Percentiles rank a stretch among this genome's conserved stretches.
Conservation (phyloP, 345 rosid genomes). For the Corchorus olitorius region DNA sequence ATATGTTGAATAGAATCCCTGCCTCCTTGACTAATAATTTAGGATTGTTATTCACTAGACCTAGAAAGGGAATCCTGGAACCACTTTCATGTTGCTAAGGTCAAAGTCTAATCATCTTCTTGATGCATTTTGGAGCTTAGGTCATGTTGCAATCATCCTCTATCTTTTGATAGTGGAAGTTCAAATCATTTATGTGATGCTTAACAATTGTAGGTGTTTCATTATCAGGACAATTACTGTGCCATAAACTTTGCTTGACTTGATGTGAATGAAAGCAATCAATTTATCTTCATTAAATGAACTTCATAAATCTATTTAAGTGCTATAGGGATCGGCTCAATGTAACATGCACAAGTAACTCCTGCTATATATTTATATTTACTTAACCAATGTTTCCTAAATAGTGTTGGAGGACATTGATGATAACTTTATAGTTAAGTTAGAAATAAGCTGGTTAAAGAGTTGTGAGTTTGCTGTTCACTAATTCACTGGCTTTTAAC, state of each 20-base stretch:
- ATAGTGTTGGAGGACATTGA: not conserved
- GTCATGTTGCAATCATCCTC: not conserved
- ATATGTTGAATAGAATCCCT: not conserved
- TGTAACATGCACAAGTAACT: not conserved
- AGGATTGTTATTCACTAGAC: not conserved
- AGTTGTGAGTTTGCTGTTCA: not conserved
- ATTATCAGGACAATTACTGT: not conserved
- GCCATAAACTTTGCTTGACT: not conserved
- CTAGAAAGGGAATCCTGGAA: not conserved
- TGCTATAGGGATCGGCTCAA: constrained; percentile 1
- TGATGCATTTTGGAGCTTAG: not conserved
- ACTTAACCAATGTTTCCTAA: not conserved
- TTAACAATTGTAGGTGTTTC: not conserved
- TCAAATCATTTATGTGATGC: not conserved
- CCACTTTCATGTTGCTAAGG: not conserved
- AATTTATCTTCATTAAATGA: not conserved
- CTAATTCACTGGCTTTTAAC: not conserved
- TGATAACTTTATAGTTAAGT: not conserved
- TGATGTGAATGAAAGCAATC: not conserved
- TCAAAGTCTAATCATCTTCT: not conserved
- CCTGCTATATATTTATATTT: not conserved
- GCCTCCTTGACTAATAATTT: not conserved
- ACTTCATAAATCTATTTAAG: not conserved
- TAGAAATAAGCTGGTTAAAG: not conserved
- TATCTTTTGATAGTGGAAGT: constrained; percentile 3